Conservation (phyloP, 768 basidiomycete genomes). For the Termitomyces sp. region DNA sequence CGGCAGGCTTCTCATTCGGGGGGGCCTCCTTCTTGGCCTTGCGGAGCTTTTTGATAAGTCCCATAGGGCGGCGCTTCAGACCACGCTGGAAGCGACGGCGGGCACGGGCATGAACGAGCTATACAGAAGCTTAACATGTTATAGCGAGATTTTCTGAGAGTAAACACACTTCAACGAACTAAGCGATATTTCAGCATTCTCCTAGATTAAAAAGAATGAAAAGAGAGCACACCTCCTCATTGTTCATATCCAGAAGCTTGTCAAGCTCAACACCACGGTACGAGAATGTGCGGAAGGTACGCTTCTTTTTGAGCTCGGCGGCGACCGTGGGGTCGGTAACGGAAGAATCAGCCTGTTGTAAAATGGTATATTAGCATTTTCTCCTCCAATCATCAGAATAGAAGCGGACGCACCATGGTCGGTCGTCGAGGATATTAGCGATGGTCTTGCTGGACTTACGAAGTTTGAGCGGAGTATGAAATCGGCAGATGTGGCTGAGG, state of each 20-base stretch:
- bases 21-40: constrained; percentile 99
- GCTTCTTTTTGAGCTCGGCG: constrained; percentile 97
- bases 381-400: not conserved
- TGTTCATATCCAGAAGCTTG: constrained; percentile 93
- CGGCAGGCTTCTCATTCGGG: constrained; percentile 97
- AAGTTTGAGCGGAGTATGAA: constrained; percentile 24
- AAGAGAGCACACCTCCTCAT: constrained; percentile 75
- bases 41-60: constrained; percentile 98
- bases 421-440: constrained; percentile 38
- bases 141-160: not conserved
- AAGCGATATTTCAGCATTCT: not conserved
- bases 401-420: constrained; percentile 31
- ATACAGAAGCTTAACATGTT: not conserved
- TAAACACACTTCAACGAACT: constrained; percentile 75
- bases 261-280: constrained; percentile 99
- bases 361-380: constrained; percentile 6
- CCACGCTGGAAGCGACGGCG: constrained; percentile 98
- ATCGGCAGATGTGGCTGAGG: constrained; percentile 34
- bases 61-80: constrained; percentile 97
- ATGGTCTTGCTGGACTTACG: constrained; percentile 15
- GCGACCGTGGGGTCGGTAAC: constrained; percentile 91
- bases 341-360: constrained; percentile 63
- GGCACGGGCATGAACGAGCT: constrained; percentile 98
- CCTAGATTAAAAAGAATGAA: not conserved
- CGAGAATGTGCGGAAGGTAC: constrained; percentile 98